Percentiles rank a stretch among this genome's conserved stretches.
Conservation (phyloP, 176 grass and related monocot genomes). For the Zea mays region Zm-B73-REFERENCE-NAM-5.0 NC_050104.1:8561501-8562000, state of each 20-base stretch:
- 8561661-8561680: conserved; percentile 68
- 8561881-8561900: conserved; percentile 77
- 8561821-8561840: conserved; percentile 75
- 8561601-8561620: not conserved
- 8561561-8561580: conserved; percentile 16
- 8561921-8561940: conserved; percentile 61
- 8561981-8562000: not conserved
- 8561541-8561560: conserved; percentile 28
- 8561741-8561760: conserved; percentile 7
- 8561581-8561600: conserved; percentile 8
- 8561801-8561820: conserved; percentile 82
- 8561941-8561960: conserved; percentile 7
- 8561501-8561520: conserved; percentile 68
- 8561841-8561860: conserved; percentile 92
- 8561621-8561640: conserved; percentile 68
- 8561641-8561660: conserved; percentile 76
- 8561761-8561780: not conserved
- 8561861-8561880: conserved; percentile 86
- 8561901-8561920: conserved; percentile 66
- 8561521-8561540: conserved; percentile 55
- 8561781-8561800: conserved; percentile 27
- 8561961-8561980: conserved; percentile 7
- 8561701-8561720: conserved; percentile 46
- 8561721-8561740: not conserved
- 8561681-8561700: conserved; percentile 70